Base-by-base conservation (phyloP, 1,284 basidiomycete genomes). In the Tilletia indica region DNA sequence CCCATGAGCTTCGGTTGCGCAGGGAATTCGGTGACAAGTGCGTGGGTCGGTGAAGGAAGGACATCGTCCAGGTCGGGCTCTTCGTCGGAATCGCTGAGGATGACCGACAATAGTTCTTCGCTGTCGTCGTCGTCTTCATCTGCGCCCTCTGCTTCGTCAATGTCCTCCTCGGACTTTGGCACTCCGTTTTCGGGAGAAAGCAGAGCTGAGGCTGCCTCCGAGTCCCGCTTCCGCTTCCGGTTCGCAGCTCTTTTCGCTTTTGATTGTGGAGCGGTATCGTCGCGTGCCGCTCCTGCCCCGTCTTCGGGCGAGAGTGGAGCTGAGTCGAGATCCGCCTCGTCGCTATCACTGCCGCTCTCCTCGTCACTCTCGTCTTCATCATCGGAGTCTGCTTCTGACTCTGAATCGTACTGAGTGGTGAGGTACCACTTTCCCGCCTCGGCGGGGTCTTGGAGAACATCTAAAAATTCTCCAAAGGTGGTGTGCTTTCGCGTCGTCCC, bases 401-500 rank as follows among this genome's bases (percentile, higher is more conserved):
- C 72, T 12, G 76, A 73, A 38, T 74, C 74, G 71, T 84, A 84
- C 68, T 84, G 82, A 19, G 82, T 84, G 31, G 82, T 84, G 34
- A 84, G 76, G 47, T 84, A 84, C 73, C 76, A 81, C 21, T 78
- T 75, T 4, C 78, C 80, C 9, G 72, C 72, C 42, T 71, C 70
- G 0, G 72, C 68, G 0, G 70, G 61, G 63, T 81, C 75, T 36
- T 78, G 68, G 9, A 84, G 70, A 0, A 76, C 69, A 48, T 79
- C 78, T 34, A 83, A 69, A 68, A 76, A 83, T 31, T 77, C 68
- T 9, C 67, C 58, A 64, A 82, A 78, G 0, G 66, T 63, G 69
- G 80, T 77, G 51, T 70, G 68, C 42, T 70, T 73, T 3, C 82
- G 66, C 39, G 75, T 72, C 31, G 74, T 76, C 0, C 75, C 76